phyloP scores from a whole-genome alignment of 2,329 filamentous ascomycete species.

The Trichoderma asperellum region DNA sequence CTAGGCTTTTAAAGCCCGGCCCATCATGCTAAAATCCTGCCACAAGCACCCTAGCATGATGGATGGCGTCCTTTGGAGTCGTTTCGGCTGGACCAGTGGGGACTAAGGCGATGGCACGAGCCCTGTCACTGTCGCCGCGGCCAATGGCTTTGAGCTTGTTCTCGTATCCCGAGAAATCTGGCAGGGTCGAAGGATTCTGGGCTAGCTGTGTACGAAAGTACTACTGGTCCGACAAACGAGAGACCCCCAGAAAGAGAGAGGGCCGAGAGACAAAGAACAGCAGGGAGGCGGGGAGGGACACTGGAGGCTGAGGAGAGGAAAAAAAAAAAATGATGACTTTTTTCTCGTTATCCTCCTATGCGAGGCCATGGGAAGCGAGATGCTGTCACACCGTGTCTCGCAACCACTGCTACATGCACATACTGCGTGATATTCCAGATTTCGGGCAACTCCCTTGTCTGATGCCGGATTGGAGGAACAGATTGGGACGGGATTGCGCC shows the following conservation, averaged over 20 bases:
- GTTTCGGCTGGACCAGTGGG: slow-evolving; percentile 11
- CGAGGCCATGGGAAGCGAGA: slow-evolving; percentile 18
- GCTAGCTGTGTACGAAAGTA: background rate
- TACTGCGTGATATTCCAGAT: background rate
- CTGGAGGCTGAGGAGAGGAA: background rate
- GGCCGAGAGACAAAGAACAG: background rate
- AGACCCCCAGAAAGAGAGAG: background rate
- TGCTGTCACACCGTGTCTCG: slow-evolving; percentile 23
- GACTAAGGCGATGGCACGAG: background rate
- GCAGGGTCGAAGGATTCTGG: background rate
- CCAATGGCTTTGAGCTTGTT: slow-evolving; percentile 16
- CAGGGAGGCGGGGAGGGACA: background rate
- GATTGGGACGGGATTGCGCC: background rate
- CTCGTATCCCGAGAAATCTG: slow-evolving; percentile 18
- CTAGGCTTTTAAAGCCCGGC: background rate
- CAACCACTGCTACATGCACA: slow-evolving; percentile 8
- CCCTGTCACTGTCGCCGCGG: slow-evolving; percentile 2
- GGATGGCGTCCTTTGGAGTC: background rate
- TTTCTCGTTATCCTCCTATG: background rate
- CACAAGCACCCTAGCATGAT: background rate
- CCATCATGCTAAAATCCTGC: background rate
- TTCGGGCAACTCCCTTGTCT: background rate
- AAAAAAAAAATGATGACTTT: background rate
- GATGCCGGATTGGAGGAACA: background rate
- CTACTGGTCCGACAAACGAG: background rate